phyloP scores from a whole-genome alignment of 1,284 basidiomycete genomes.

The Puccinia sorghi region DNA sequence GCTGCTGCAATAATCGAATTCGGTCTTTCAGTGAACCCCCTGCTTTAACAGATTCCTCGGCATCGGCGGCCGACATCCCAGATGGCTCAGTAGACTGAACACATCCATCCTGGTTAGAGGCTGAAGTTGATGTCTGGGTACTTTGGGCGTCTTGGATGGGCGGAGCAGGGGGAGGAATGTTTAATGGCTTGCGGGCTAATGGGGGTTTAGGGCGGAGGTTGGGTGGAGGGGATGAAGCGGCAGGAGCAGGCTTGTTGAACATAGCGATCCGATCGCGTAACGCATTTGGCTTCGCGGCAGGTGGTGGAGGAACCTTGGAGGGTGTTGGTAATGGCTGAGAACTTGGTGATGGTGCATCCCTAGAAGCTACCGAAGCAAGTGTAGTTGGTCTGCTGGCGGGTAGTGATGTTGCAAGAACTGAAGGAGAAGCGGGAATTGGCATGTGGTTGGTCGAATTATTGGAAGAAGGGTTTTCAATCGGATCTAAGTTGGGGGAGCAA shows the following conservation, averaged over 20 bases:
- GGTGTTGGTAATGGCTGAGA: background rate
- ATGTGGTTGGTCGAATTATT: background rate
- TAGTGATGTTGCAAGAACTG: background rate
- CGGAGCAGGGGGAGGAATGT: slow-evolving; percentile 42
- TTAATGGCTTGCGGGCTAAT: slow-evolving; percentile 39
- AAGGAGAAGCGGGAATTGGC: background rate
- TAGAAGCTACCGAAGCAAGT: background rate
- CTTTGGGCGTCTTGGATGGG: slow-evolving; percentile 21
- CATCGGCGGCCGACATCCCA: slow-evolving; percentile 49
- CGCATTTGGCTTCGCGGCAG: slow-evolving; percentile 41
- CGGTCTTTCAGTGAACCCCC: slow-evolving; percentile 50
- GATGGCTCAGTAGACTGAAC: slow-evolving; percentile 13
- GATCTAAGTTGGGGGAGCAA: background rate
- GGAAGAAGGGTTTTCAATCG: background rate
- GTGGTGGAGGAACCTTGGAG: slow-evolving; percentile 29
- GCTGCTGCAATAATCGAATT: slow-evolving; percentile 23
- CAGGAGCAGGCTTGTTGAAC: slow-evolving; percentile 43
- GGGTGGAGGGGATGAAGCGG: slow-evolving; percentile 11
- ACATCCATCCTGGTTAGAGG: slow-evolving; percentile 13
- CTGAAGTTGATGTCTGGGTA: background rate
- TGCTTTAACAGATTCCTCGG: slow-evolving; percentile 47
- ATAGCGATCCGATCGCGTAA: slow-evolving; percentile 49
- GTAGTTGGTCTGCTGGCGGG: background rate
- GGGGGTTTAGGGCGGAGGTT: slow-evolving; percentile 39
- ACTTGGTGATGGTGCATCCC: slow-evolving; percentile 14